Conservation (phyloP, 192 early-diverging fungal genomes). For the Phlyctochytrium planicorne region DNA sequence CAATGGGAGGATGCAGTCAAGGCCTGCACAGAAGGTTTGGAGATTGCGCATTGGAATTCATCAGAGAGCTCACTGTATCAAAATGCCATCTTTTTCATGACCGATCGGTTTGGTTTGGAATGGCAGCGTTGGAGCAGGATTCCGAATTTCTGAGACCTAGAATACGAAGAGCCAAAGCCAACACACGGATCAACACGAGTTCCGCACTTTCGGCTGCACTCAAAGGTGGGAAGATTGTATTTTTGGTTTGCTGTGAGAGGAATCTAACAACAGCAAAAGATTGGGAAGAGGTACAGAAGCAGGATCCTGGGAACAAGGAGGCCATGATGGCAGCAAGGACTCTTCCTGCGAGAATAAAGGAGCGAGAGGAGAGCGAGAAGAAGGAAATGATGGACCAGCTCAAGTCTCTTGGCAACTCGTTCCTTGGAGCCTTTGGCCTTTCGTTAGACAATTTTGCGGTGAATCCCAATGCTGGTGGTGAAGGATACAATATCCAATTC, state of each 20-base stretch:
- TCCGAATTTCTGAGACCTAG: not conserved
- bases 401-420: constrained; percentile 68
- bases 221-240: not conserved
- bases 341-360: not conserved
- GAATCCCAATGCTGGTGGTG: constrained; percentile 17
- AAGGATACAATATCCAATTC: not conserved
- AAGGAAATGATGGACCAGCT: constrained; percentile 45
- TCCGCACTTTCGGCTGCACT: not conserved
- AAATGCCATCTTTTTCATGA: no score
- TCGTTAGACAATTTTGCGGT: constrained; percentile 72
- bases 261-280: no score
- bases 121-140: not conserved
- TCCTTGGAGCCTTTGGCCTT: constrained; percentile 74
- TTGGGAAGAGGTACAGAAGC: not conserved
- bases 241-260: no score
- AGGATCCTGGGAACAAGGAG: not conserved
- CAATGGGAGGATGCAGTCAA: not conserved
- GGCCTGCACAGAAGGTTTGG: not conserved
- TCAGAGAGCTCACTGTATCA: no score
- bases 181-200: not conserved
- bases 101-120: no score
- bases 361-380: not conserved
- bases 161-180: constrained; percentile 2
- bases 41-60: not conserved
- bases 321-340: not conserved